These are phyloP conservation scores for Xylariaceae sp. DNA, from an alignment of 2,329 filamentous ascomycete genomes.

Conservation along the genomic window DNA sequence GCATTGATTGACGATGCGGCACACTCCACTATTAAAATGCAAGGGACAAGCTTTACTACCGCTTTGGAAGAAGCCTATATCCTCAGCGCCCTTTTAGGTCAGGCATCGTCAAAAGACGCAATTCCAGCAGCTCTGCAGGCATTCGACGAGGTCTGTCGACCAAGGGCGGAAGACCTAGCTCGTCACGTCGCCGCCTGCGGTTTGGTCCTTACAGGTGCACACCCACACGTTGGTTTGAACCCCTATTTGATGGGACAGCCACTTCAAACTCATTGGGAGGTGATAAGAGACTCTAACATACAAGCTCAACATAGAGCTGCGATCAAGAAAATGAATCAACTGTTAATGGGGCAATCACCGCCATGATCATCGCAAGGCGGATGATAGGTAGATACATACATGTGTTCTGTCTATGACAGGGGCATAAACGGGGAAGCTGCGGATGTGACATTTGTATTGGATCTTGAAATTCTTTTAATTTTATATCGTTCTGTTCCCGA, in stretches of 20 bases:
- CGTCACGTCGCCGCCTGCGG: constrained; percentile 18
- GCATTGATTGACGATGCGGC: constrained; percentile 28
- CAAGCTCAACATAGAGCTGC: constrained; percentile 20
- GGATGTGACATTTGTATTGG: too few relatives aligned
- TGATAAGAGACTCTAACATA: constrained; percentile 18
- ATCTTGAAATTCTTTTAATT: too few relatives aligned
- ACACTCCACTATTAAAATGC: constrained; percentile 24
- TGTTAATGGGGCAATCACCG: not conserved
- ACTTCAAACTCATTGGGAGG: constrained; percentile 20
- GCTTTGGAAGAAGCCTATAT: constrained; percentile 30
- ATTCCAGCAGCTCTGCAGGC: constrained; percentile 28
- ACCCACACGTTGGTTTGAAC: constrained; percentile 21
- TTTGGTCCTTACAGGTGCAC: constrained; percentile 21
- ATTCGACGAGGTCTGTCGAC: constrained; percentile 28
- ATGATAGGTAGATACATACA: too few relatives aligned
- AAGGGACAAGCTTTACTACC: constrained; percentile 15
- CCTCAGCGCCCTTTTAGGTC: constrained; percentile 25
- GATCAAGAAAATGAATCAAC: constrained; percentile 24
- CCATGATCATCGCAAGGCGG: too few relatives aligned
- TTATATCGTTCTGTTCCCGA: too few relatives aligned
- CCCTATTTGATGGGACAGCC: constrained; percentile 13
- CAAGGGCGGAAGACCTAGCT: constrained; percentile 25
- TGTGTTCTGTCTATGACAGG: too few relatives aligned
- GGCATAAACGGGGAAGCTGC: too few relatives aligned
- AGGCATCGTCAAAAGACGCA: constrained; percentile 18